Evolutionary conservation across 139 green algal species (phyloP), one percentile per base, ranked within the genome.

Genomic region (Nannochloris sp.): DNA sequence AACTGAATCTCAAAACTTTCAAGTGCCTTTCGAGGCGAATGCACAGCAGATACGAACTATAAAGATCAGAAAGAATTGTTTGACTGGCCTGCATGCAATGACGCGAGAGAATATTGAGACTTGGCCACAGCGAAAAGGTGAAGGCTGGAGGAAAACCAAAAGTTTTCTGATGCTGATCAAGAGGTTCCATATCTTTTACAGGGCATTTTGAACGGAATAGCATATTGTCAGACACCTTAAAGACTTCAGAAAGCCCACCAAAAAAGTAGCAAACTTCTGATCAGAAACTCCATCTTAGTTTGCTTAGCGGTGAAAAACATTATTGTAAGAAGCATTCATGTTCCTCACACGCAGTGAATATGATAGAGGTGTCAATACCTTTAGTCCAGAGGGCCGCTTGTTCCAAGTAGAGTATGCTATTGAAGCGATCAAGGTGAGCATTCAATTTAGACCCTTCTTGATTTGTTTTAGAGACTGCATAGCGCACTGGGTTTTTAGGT

Each of bases 361-460:
- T 78, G 95, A 99, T 65, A 76, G 93, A 9, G 92, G 95, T 29
- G 95, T 99, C 3, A 98, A 96, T 79, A 99, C 93, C 0, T 99
- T 53, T 92, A 72, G 59, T 35, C 72, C 91, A 30, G 91, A 91
- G 47, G 90, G 90, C 1, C 82, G 90, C 13, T 73, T 99, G 3
- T 99, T 99, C 56, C 95, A 99, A 81, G 94, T 99, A 13, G 94
- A 99, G 65, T 99, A 98, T 65, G 94, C 94, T 4, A 93, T 99
- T 8, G 94, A 99, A 61, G 94, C 94, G 14, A 98, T 99, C 81
- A 98, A 98, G 82, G 86, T 93, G 37, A 8, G 67, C 0, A 9
- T 25, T 38, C 47, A n/a, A 44, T 14, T 32, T 19, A 8, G 13
- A 10, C 8, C 14, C 27, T 47, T 32, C 14, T 14, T 31, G 44